A percentile compares a stretch with the other conserved stretches of the same genome.
Evolutionary conservation across 2,329 filamentous ascomycete species (phyloP).

Genomic region (Cladosporium sp.): DNA sequence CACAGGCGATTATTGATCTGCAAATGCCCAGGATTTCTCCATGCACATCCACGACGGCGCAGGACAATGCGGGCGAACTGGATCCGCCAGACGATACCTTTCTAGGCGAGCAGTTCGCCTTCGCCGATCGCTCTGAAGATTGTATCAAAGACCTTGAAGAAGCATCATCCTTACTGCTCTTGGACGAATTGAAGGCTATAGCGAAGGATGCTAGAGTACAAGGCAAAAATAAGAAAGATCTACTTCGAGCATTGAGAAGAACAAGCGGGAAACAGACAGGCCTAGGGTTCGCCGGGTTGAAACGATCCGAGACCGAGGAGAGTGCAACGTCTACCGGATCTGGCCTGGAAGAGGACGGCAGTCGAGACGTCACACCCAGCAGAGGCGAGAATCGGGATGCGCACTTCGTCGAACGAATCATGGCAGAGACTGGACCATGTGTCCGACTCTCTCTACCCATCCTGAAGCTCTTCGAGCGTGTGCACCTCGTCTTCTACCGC

Average conservation of each 20-base stretch:
- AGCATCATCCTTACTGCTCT: constrained; percentile 71
- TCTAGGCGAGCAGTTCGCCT: constrained; percentile 61
- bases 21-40: constrained; percentile 59
- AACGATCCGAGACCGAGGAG: constrained; percentile 58
- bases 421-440: constrained; percentile 73
- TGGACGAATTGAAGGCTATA: constrained; percentile 81
- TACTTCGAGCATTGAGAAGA: constrained; percentile 68
- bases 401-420: constrained; percentile 73
- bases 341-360: constrained; percentile 23
- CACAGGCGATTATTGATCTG: constrained; percentile 60
- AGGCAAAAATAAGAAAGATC: constrained; percentile 81
- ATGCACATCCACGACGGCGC: constrained; percentile 29
- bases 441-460: constrained; percentile 70
- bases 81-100: constrained; percentile 44
- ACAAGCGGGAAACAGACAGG: constrained; percentile 72
- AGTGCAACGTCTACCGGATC: constrained; percentile 48
- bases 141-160: constrained; percentile 75
- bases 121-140: constrained; percentile 73
- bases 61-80: constrained; percentile 46
- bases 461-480: constrained; percentile 82
- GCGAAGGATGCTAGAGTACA: constrained; percentile 83
- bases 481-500: constrained; percentile 92
- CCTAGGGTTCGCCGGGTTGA: constrained; percentile 65
- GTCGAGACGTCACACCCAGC: constrained; percentile 37
- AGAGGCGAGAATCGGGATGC: constrained; percentile 60